Percentiles rank a stretch among this genome's conserved stretches.
These are phyloP conservation scores for Apiospora malaysiana DNA, from an alignment of 2,329 filamentous ascomycete genomes.

Conservation along the genomic window DNA sequence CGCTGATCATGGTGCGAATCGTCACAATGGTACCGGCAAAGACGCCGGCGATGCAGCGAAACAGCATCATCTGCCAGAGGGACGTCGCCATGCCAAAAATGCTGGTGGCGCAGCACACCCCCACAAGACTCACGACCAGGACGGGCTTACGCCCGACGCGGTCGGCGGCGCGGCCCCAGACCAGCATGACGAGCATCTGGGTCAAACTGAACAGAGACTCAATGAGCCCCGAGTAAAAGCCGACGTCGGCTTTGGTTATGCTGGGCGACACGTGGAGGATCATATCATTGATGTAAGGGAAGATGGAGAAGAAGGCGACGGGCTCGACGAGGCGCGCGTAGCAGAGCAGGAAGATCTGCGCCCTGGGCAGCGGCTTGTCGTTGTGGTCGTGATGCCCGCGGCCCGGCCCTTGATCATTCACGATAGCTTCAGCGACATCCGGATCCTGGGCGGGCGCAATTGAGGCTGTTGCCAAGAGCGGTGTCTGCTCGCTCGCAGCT, in stretches of 20 bases:
- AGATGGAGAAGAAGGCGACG: constrained; percentile 83
- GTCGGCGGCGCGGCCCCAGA: constrained; percentile 74
- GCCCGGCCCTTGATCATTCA: not conserved
- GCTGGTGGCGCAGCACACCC: constrained; percentile 64
- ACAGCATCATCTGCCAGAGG: constrained; percentile 77
- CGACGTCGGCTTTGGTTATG: constrained; percentile 69
- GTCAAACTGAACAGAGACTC: constrained; percentile 75
- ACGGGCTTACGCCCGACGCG: constrained; percentile 74
- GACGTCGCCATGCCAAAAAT: constrained; percentile 72
- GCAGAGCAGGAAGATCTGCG: constrained; percentile 76
- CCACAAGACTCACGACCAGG: constrained; percentile 69
- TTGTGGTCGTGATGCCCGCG: constrained; percentile 36
- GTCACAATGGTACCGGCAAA: constrained; percentile 78
- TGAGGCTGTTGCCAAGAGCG: constrained; percentile 35
- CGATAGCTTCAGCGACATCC: constrained; percentile 25
- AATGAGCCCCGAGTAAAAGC: constrained; percentile 81
- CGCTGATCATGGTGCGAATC: constrained; percentile 77
- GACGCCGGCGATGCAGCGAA: constrained; percentile 72
- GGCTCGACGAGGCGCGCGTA: constrained; percentile 76
- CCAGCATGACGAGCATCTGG: constrained; percentile 79
- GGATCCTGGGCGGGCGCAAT: constrained; percentile 29
- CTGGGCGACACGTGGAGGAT: constrained; percentile 65
- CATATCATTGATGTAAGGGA: constrained; percentile 83
- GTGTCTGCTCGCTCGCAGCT: constrained; percentile 38
- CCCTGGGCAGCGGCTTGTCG: constrained; percentile 59